Evolutionary conservation across 345 rosid species (phyloP).

Genomic region (Pseudoturritis turrita): DNA sequence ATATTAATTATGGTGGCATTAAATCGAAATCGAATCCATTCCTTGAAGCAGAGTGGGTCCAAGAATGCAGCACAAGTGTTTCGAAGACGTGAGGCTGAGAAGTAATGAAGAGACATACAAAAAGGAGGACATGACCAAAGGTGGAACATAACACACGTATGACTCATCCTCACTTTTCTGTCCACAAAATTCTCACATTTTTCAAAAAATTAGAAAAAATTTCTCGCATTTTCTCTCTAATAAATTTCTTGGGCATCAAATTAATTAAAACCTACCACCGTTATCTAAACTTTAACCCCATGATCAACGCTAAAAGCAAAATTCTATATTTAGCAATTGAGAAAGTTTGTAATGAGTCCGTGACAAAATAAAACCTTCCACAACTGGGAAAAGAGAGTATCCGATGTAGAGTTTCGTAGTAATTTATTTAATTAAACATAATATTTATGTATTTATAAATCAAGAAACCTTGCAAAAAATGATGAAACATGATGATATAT

Average conservation of each 20-base stretch:
- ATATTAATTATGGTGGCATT: neutral
- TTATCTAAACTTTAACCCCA: neutral
- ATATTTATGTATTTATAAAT: no score
- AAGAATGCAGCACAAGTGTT: slow-evolving; percentile 21
- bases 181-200: slow-evolving; percentile 13
- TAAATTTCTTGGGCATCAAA: neutral
- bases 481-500: no score
- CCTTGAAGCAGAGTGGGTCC: slow-evolving; percentile 25
- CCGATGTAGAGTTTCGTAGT: no score
- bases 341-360: neutral
- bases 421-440: no score
- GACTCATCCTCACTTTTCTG: slow-evolving; percentile 15
- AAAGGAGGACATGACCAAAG: slow-evolving; percentile 24
- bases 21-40: slow-evolving; percentile 10
- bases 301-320: neutral
- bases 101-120: slow-evolving; percentile 14
- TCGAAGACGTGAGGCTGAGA: slow-evolving; percentile 18
- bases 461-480: no score
- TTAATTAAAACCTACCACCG: neutral
- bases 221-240: no score
- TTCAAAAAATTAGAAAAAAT: no score
- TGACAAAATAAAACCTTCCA: neutral
- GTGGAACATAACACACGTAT: slow-evolving; percentile 29
- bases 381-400: no score
- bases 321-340: neutral